Base-by-base conservation (phyloP, 768 basidiomycete genomes). In the Lactarius quietus region DNA sequence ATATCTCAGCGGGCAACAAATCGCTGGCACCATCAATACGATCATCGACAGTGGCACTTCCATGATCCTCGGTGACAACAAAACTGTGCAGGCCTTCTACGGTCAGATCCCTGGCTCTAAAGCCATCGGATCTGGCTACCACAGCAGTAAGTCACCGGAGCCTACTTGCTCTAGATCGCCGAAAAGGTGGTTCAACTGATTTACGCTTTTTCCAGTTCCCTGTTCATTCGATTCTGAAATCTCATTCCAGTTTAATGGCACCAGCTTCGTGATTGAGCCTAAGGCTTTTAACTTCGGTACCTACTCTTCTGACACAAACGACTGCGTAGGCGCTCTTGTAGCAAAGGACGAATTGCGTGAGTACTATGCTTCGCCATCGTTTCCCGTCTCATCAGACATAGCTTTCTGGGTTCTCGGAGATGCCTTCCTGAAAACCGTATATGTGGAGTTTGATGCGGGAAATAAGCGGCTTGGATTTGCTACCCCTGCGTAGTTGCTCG, bases 201-300 rank as follows among this genome's bases (percentile, higher is more conserved):
- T 48, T 23, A 26, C 2, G 23, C 8, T 14, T 14, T 10, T 28
- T 76, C 59, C 73, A 68, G 67, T 70, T 45, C 69, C 67, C 4
- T 70, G 69, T 62, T 62, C 55, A 23, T 59, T 62, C 38, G 60
- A 62, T 35, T 68, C 73, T 8, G 43, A 63, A 12, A 59, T 78
- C 23, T 57, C 67, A 10, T 66, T 80, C 63, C 61, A 67, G 4
- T 75, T 79, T 68, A 72, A 72, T 64, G 71, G 71, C 10, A 48
- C 26, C 23, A 68, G 62, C 0, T 77, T 74, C 69, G 29, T 62
- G 1, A 67, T 79, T 64, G 57, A 63, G 39, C 35, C 70, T 2
- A 64, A 58, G 18, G 70, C 54, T 14, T 62, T 71, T 72, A 79
- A 76, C 68, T 69, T 79, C 28, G 59, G 29, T n/a, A 18, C n/a